These are phyloP conservation scores for Candida stauntonica DNA, from an alignment of 805 yeast species.

Conservation along the genomic window DNA sequence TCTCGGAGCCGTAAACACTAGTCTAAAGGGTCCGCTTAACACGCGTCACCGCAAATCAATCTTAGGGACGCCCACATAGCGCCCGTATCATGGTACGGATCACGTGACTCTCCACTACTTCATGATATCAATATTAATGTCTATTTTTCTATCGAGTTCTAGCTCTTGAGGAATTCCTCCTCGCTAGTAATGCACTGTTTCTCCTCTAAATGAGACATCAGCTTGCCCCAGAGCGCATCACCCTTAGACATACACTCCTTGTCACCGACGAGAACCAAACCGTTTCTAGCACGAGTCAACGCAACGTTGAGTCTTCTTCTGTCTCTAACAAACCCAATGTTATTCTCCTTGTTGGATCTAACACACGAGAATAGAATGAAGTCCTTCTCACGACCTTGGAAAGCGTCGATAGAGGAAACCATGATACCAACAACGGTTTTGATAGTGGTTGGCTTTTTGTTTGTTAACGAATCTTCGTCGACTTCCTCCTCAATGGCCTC, in stretches of 20 bases:
- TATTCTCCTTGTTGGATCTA: constrained; percentile 50
- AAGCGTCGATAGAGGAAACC: constrained; percentile 70
- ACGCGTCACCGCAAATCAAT: no score
- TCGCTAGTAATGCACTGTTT: constrained; percentile 18
- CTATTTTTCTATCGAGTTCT: not conserved
- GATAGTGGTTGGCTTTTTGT: constrained; percentile 13
- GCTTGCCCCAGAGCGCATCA: constrained; percentile 46
- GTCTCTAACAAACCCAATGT: constrained; percentile 61
- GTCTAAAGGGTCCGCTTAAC: no score
- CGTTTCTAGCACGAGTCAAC: constrained; percentile 63
- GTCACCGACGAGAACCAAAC: constrained; percentile 61
- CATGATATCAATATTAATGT: not conserved
- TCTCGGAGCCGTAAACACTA: no score
- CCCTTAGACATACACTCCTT: constrained; percentile 43
- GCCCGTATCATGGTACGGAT: no score
- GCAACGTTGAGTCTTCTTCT: constrained; percentile 66
- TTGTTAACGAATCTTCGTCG: constrained; percentile 44
- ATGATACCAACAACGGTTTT: constrained; percentile 40
- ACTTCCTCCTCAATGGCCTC: constrained; percentile 45
- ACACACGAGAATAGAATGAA: constrained; percentile 74
- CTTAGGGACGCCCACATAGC: no score
- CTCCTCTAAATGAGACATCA: constrained; percentile 37
- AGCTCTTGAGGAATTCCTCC: not conserved
- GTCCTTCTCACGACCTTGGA: constrained; percentile 85
- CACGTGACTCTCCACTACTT: no score